These are phyloP conservation scores for Aspergillus clavatus DNA, from an alignment of 2,329 filamentous ascomycete genomes.

Conservation along the genomic window DNA sequence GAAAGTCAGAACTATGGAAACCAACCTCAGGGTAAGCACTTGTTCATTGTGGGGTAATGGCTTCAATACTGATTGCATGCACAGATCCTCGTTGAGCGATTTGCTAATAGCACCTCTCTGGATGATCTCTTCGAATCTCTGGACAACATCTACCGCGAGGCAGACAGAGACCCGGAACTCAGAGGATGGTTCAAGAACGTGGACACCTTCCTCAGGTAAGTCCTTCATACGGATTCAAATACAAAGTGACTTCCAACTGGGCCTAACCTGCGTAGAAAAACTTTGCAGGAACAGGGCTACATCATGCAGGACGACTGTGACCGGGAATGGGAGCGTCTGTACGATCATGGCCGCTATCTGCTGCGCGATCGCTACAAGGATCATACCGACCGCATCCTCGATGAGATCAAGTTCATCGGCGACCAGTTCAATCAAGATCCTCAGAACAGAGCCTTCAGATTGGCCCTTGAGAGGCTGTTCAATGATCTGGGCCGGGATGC, in stretches of 20 bases:
- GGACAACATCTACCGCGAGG: slow-evolving; percentile 78
- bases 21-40: slow-evolving; percentile 68
- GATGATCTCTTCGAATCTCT: slow-evolving; percentile 83
- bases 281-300: slow-evolving; percentile 83
- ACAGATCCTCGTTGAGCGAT: slow-evolving; percentile 83
- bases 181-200: slow-evolving; percentile 82
- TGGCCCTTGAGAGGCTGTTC: slow-evolving; percentile 78
- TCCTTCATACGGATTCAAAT: background rate
- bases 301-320: slow-evolving; percentile 77
- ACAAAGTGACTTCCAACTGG: background rate
- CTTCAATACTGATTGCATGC: slow-evolving; percentile 48
- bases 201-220: slow-evolving; percentile 63
- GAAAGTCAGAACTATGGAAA: slow-evolving; percentile 66
- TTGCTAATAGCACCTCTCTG: slow-evolving; percentile 87
- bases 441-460: slow-evolving; percentile 75
- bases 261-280: slow-evolving; percentile 49
- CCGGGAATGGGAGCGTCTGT: slow-evolving; percentile 75
- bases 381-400: slow-evolving; percentile 79
- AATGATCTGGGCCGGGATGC: slow-evolving; percentile 82
- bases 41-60: slow-evolving; percentile 31
- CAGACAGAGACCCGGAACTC: slow-evolving; percentile 79
- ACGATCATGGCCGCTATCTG: slow-evolving; percentile 79
- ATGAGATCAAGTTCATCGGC: slow-evolving; percentile 85
- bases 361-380: slow-evolving; percentile 81
- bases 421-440: slow-evolving; percentile 86